These are phyloP conservation scores for Monilinia vaccinii-corymbosi DNA, from an alignment of 2,329 filamentous ascomycete genomes.

Conservation along the genomic window DNA sequence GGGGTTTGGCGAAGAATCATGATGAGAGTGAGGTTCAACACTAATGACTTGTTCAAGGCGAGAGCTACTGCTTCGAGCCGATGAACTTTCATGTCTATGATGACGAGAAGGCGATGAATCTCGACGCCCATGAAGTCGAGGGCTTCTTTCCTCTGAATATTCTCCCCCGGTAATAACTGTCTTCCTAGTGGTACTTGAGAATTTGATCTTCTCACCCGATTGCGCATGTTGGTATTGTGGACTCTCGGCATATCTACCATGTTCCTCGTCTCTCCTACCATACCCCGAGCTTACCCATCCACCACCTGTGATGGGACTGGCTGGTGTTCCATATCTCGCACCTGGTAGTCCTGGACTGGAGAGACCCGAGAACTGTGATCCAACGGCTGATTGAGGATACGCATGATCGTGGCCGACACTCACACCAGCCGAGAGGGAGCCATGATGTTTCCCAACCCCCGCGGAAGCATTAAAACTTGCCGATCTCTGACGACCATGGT, in stretches of 20 bases:
- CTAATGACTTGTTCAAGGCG: conserved; percentile 22
- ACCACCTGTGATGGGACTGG: not conserved
- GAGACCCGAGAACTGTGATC: not conserved
- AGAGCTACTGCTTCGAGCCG: conserved; percentile 12
- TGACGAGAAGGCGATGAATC: conserved; percentile 4
- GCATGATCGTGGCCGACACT: conserved; percentile 18
- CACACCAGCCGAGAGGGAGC: conserved; percentile 20
- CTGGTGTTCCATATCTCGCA: not conserved
- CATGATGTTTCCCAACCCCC: conserved; percentile 12
- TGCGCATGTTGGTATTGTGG: conserved; percentile 33
- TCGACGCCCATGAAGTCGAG: conserved; percentile 8
- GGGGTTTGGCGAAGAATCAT: conserved; percentile 20
- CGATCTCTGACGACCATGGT: conserved; percentile 16
- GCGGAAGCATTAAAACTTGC: conserved; percentile 24
- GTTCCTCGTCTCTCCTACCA: conserved; percentile 2
- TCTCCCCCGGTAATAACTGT: conserved; percentile 14
- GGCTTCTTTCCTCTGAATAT: conserved; percentile 11
- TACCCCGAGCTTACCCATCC: not conserved
- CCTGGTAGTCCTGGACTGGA: not conserved
- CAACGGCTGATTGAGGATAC: conserved; percentile 8
- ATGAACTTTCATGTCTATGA: conserved; percentile 7
- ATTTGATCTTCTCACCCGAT: conserved; percentile 29
- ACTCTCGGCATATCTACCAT: conserved; percentile 25
- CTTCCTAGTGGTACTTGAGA: conserved; percentile 23
- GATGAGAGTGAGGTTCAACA: conserved; percentile 23